Evolutionary conservation across 495 filamentous ascomycete genomes (phyloP), one percentile per base, ranked within the genome.

Genomic region (Xylaria scruposa): DNA sequence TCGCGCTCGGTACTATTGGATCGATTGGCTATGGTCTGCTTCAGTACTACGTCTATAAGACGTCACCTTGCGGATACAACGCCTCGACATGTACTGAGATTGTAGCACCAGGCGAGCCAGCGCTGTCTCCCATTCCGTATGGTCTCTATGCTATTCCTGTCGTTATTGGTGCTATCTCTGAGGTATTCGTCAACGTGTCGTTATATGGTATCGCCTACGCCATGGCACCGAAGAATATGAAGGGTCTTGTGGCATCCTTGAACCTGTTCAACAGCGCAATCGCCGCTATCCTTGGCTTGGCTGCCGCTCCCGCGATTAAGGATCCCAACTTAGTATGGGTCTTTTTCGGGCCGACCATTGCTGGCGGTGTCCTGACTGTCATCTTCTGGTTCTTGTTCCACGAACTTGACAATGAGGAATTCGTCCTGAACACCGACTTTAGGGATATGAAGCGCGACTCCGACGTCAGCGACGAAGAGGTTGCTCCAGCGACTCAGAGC

Each of bases 171-270:
- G 92, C 88, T 42, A 76, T 92, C 51, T 88, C 89, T 1, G 91
- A 93, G 77, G 87, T 90, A 64, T 92, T 93, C 75, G 85, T 87
- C 72, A 90, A 89, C 56, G 89, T 92, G 29, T 92, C 91, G 0
- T 88, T 86, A 1, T 89, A 91, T 73, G 91, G 90, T 75, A 87
- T 93, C 72, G 91, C 91, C 17, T 94, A 91, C 80, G 87, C 91
- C 19, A 88, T 90, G 29, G 74, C 91, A 0, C 91, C 92, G 4
- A 81, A 86, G 46, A 87, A 85, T 74, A 94, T 93, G 92, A 88
- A 88, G 74, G 86, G 85, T 19, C 83, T 92, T 40, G 88, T 93
- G 47, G 83, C 87, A 76, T 83, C 85, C 9, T 75, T 92, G 60
- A 90, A 87, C 76, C 81, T 92, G 19, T 83, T 90, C 74, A 85